Evolutionary conservation across 2,329 filamentous ascomycete genomes (phyloP).

Genomic region (Cercospora zeina): DNA sequence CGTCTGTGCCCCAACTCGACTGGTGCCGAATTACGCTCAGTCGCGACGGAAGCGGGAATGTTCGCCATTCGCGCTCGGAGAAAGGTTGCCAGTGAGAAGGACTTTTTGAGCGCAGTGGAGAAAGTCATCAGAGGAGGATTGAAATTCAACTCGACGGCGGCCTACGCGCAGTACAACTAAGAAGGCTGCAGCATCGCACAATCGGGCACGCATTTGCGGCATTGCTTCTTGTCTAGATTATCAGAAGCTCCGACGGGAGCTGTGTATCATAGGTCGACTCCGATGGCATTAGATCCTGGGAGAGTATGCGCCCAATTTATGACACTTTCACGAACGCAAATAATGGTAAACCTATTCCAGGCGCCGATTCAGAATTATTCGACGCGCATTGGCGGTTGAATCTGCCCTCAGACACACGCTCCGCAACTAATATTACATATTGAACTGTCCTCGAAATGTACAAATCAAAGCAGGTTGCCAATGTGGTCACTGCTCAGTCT

Average conservation of each 20-base stretch:
- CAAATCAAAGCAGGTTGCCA: background rate
- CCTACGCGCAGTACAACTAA: conserved; percentile 99
- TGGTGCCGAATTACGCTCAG: conserved; percentile 90
- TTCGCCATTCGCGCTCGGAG: conserved; percentile 91
- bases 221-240: conserved; percentile 22
- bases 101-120: conserved; percentile 95
- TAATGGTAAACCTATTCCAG: too few relatives aligned
- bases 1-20: conserved; percentile 96
- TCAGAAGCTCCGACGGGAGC: conserved; percentile 22
- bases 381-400: too few relatives aligned
- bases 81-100: conserved; percentile 98
- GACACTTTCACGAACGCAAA: conserved; percentile 1
- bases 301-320: conserved; percentile 6
- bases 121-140: conserved; percentile 99
- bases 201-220: conserved; percentile 20
- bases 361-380: too few relatives aligned
- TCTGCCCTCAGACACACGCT: too few relatives aligned
- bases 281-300: background rate
- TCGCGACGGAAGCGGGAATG: conserved; percentile 98
- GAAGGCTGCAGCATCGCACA: background rate
- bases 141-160: conserved; percentile 98
- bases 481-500: conserved; percentile 37
- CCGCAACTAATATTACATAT: background rate
- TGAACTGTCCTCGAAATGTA: background rate
- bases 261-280: conserved; percentile 15